Evolutionary conservation across 805 yeast species (phyloP), one percentile per base, ranked within the genome.

Genomic region (Cyberlindnera misumaiensis): DNA sequence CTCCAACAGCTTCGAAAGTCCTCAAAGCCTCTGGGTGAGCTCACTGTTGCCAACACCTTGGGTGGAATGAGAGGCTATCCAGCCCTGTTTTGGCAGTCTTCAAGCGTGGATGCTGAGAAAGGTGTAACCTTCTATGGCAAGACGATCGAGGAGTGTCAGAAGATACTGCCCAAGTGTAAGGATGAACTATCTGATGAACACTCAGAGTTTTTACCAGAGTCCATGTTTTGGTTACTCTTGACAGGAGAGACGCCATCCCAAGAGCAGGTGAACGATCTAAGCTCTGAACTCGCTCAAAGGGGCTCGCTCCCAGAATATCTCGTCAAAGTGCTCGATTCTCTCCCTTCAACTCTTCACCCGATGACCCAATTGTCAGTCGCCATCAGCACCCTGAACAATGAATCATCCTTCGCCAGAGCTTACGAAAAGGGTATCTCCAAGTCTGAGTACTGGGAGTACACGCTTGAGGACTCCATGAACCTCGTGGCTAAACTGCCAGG

Each of bases 61-160:
- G 89, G 89, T 49, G 90, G 93, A 45, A 83, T 83, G 90, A 72
- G 90, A 58, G 89, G 89, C 38, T 72, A 78, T 59, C 73, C 73
- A 58, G 75, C 83, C 37, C 68, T 83, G 57, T 77, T 81, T 40
- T 83, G 93, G 93, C 88, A 83, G 56, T 80, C 87, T 39, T 80
- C 89, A 11, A 77, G 75, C 32, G 75, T 83, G 49, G 90, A 83
- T 58, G 80, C 90, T 38, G 68, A 75, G 38, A 77, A 75, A 54
- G 93, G 93, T 28, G 83, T 83, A 56, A 75, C 80, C 41, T 83
- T 83, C 71, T 84, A 83, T 63, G 88, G 88, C 41, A 68, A 70
- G 59, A 78, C 89, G 42, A 83, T 83, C 49, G 72, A 77, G 48
- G 84, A 83, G 48, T 77, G 84, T 60, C 89, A 80, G 62, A 56